Evolutionary conservation across 345 rosid species (phyloP), one percentile per base, ranked within the genome.

Genomic region (Aquilaria sinensis): DNA sequence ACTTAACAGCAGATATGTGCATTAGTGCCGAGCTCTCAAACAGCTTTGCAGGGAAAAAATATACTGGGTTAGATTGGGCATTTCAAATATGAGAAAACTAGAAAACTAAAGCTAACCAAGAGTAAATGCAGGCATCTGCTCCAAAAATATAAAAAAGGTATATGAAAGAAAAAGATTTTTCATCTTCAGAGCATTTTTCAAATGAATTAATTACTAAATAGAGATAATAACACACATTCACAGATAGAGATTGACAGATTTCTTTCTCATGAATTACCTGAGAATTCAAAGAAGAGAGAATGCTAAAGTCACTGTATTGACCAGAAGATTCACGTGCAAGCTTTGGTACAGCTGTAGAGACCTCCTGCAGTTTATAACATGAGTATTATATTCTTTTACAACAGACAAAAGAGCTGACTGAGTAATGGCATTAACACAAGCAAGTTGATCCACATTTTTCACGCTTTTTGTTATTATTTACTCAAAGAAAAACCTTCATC

Each of bases 1-100:
- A 86, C 76, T 88, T 88, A 72, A 94, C 97, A 31, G 99, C 97
- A 71, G 95, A 83, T 74, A 87, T 72, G 71, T 88, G 88, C 99
- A 94, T 94, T 83, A 90, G 70, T 53, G 95, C 96, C 9, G 99
- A 94, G 88, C 99, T 94, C 83, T 90, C 99, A 72, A 94, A 94
- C 65, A 94, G 84, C 99, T 93, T 56, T 61, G 61, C 61, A 74
- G 66, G 70, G 75, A 49, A 63, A 75, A 82, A 71, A 67, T 31
- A 64, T 51, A 37, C 1, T 32, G 66, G 55, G 74, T 86, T 74
- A 87, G 81, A 71, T 53, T n/a, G 52, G 31, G 62, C 50, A 56
- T 64, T 65, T 47, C 66, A 5, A 3, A 37, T 37, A 37, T 37
- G 7, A 5, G 8, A 9, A 37, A 37, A 37, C 43, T 2, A 60